A percentile compares a stretch with the other conserved stretches of the same genome.
Evolutionary conservation across 2,329 filamentous ascomycete species (phyloP).

Genomic region (Trichoderma sp.): DNA sequence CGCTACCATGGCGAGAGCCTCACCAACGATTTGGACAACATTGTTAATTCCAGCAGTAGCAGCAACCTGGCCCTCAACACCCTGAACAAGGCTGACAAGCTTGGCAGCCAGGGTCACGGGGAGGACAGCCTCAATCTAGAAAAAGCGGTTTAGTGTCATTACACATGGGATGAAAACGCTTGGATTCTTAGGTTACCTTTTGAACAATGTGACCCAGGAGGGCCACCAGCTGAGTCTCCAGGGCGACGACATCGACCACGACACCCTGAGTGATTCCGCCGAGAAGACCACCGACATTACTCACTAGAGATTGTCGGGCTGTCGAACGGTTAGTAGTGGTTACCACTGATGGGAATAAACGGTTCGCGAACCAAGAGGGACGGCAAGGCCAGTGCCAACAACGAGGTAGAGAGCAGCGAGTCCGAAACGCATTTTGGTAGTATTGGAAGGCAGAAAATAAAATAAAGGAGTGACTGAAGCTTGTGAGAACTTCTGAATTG

Average conservation of each 20-base stretch:
- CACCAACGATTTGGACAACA: slow-evolving; percentile 24
- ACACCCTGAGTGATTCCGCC: slow-evolving; percentile 12
- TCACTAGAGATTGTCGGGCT: slow-evolving; percentile 10
- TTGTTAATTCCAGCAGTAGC: background rate
- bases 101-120: slow-evolving; percentile 24
- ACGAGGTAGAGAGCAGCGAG: slow-evolving; percentile 12
- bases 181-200: slow-evolving; percentile 18
- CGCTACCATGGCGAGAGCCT: slow-evolving; percentile 25
- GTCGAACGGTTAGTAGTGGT: background rate
- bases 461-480: slow-evolving; percentile 16
- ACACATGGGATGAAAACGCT: background rate
- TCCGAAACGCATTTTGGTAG: slow-evolving; percentile 21
- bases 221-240: slow-evolving; percentile 24
- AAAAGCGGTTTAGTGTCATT: background rate
- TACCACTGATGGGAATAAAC: background rate
- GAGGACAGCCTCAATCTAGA: slow-evolving; percentile 24
- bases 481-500: slow-evolving; percentile 9
- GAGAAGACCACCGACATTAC: slow-evolving; percentile 3
- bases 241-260: slow-evolving; percentile 18
- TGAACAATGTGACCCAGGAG: slow-evolving; percentile 21
- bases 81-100: slow-evolving; percentile 23
- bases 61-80: slow-evolving; percentile 12
- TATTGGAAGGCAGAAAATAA: background rate
- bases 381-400: slow-evolving; percentile 15
- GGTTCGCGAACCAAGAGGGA: slow-evolving; percentile 4